Conservation (phyloP, 108 stramenopile genomes). For the Nitzschia sp. region DNA sequence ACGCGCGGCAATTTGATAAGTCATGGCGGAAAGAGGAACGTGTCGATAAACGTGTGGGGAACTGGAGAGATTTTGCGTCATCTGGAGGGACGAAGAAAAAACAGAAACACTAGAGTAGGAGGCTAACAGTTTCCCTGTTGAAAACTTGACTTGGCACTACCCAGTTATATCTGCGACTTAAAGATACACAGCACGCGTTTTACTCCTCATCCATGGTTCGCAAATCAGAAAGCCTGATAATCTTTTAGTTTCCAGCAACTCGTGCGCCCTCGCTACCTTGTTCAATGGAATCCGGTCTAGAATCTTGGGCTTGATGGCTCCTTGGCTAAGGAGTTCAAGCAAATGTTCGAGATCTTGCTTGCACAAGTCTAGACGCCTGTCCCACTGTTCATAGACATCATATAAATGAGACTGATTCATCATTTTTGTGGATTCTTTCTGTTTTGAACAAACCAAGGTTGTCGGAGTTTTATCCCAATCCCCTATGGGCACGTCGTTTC, state of each 20-base stretch:
- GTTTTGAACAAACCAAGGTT: conserved; percentile 23
- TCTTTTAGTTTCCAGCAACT: conserved; percentile 33
- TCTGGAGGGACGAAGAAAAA: conserved; percentile 34
- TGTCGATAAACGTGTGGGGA: conserved; percentile 85
- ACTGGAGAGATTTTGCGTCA: conserved; percentile 81
- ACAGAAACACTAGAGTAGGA: no score
- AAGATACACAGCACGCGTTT: conserved; percentile 38
- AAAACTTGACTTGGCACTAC: no score
- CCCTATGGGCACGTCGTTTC: conserved; percentile 22
- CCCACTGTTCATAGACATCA: conserved; percentile 48
- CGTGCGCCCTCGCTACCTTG: conserved; percentile 53
- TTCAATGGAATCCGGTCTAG: conserved; percentile 44
- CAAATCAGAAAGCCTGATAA: conserved; percentile 54
- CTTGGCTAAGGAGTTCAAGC: conserved; percentile 22
- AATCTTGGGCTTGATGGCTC: conserved; percentile 34
- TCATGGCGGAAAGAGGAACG: conserved; percentile 74
- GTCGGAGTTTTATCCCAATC: conserved; percentile 9
- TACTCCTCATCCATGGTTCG: conserved; percentile 62
- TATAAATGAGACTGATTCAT: conserved; percentile 19
- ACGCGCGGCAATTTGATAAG: conserved; percentile 72
- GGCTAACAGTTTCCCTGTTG: no score
- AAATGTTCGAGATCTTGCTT: conserved; percentile 43
- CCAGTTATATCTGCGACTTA: no score
- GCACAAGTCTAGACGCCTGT: conserved; percentile 35
- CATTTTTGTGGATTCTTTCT: conserved; percentile 13